Conservation (phyloP, 2,329 filamentous ascomycete genomes). For the Neonectria punicea region DNA sequence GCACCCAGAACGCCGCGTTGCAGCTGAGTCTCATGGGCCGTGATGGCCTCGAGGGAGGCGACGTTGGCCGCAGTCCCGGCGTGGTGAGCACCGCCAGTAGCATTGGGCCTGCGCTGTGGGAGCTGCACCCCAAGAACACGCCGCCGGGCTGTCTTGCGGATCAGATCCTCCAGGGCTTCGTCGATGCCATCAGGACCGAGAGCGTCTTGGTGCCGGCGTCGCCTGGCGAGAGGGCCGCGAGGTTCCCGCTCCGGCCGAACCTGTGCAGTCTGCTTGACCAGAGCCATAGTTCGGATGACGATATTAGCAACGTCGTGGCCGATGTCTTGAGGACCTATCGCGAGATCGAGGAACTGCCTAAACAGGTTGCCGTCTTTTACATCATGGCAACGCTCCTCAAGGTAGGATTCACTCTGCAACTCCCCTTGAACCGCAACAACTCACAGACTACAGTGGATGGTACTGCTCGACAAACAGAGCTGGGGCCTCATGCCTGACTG, state of each 20-base stretch:
- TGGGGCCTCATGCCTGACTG: conserved; percentile 46
- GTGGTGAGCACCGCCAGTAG: conserved; percentile 23
- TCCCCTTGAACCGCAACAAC: background rate
- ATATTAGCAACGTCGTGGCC: conserved; percentile 47
- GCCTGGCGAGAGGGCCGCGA: conserved; percentile 19
- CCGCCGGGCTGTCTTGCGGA: conserved; percentile 41
- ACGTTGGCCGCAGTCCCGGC: conserved; percentile 17
- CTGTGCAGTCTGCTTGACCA: conserved; percentile 40
- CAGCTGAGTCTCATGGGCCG: conserved; percentile 44
- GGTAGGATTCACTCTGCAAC: conserved; percentile 20
- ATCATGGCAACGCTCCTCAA: conserved; percentile 44
- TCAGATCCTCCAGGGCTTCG: conserved; percentile 44
- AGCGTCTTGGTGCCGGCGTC: conserved; percentile 16
- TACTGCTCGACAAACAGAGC: conserved; percentile 43
- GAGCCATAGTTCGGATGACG: conserved; percentile 39
- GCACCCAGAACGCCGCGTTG: conserved; percentile 44
- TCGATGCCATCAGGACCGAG: conserved; percentile 34
- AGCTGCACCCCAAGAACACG: conserved; percentile 38
- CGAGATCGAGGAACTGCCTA: conserved; percentile 45
- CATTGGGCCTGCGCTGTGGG: conserved; percentile 34
- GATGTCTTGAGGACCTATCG: conserved; percentile 45
- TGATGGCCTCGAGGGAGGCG: conserved; percentile 11
- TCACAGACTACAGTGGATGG: conserved; percentile 41
- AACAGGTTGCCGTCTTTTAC: conserved; percentile 47
- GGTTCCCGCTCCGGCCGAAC: conserved; percentile 39